phyloP scores from a whole-genome alignment of 1,139 yeast species.

The Yamadazyma sp. region DNA sequence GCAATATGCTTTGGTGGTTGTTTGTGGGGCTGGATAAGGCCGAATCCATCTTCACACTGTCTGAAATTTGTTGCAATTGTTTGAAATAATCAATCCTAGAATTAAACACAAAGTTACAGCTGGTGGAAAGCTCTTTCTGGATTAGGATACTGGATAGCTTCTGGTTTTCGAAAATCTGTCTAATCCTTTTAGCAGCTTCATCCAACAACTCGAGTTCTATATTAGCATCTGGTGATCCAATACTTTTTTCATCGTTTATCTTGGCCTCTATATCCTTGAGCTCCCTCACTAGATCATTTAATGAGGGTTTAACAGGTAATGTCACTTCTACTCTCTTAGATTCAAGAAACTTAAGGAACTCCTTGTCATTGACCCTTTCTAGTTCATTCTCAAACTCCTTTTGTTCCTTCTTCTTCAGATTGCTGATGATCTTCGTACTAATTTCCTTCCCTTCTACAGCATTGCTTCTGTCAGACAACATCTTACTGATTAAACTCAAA shows the following conservation, averaged over 20 bases:
- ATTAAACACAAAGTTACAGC: constrained; percentile 69
- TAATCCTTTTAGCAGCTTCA: constrained; percentile 23
- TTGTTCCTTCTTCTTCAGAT: constrained; percentile 25
- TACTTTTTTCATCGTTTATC: constrained; percentile 18
- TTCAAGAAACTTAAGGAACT: constrained; percentile 32
- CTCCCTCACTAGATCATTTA: constrained; percentile 31
- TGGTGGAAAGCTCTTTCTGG: constrained; percentile 49
- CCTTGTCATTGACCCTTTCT: constrained; percentile 26
- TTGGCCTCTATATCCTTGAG: constrained; percentile 27
- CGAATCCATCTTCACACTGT: constrained; percentile 52
- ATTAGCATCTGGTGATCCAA: constrained; percentile 11
- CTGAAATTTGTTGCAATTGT: constrained; percentile 83
- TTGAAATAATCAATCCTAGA: constrained; percentile 76
- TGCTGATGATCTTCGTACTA: constrained; percentile 21
- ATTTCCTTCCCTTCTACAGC: constrained; percentile 27
- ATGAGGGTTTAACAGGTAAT: constrained; percentile 30
- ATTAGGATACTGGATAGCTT: constrained; percentile 36
- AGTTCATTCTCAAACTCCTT: constrained; percentile 26
- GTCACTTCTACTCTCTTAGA: constrained; percentile 24
- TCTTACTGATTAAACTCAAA: constrained; percentile 58
- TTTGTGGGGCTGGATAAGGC: constrained; percentile 6
- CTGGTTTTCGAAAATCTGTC: constrained; percentile 41
- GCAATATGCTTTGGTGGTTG: neutral
- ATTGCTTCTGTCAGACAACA: constrained; percentile 55
- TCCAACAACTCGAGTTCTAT: constrained; percentile 23